Evolutionary conservation across 176 grass and related monocot genomes (phyloP), one percentile per base, ranked within the genome.

Genomic region (Lolium perenne): DNA sequence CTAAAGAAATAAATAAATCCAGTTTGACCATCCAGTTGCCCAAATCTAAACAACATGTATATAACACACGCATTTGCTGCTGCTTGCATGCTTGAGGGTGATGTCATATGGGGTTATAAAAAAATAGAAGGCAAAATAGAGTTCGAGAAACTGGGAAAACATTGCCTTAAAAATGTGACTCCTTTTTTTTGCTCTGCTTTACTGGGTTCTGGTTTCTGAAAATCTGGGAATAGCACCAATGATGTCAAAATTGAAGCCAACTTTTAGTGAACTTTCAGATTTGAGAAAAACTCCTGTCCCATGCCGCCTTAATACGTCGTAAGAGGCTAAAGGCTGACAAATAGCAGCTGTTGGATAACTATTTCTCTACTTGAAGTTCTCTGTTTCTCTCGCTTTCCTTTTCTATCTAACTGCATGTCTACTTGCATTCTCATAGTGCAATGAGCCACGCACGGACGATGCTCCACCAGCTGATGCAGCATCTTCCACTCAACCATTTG

Each of bases 361-460:
- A 74, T 49, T 43, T 75, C 35, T 46, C 21, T 57, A 55, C 67
- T 57, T 63, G 38, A 80, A 55, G 68, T 78, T 76, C 7, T 13
- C 40, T 84, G 20, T 83, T 87, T 49, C 49, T 74, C 49, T 82
- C 65, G 10, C 57, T 77, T 75, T 17, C 32, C 3, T 71, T 85
- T 75, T 71, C 21, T 84, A 41, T 51, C 82, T 86, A 88, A 85
- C 66, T 84, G 41, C 58, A 74, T 87, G 64, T 84, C 86, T 58
- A 9, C 71, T 79, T 51, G 15, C 82, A 75, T 82, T 61, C 78
- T 86, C 77, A 47, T 49, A 99, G 97, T 99, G 97, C 68, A 99
- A 96, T 80, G 97, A 99, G 41, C 86, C 97, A 69, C 92, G 97
- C 20, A 93, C 92, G 22, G 92, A 99, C 70, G 94, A 99, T 91